Percentiles rank a stretch among this genome's conserved stretches.
Conservation (phyloP, 306 rosid species). For the Nissolia schottii region DNA sequence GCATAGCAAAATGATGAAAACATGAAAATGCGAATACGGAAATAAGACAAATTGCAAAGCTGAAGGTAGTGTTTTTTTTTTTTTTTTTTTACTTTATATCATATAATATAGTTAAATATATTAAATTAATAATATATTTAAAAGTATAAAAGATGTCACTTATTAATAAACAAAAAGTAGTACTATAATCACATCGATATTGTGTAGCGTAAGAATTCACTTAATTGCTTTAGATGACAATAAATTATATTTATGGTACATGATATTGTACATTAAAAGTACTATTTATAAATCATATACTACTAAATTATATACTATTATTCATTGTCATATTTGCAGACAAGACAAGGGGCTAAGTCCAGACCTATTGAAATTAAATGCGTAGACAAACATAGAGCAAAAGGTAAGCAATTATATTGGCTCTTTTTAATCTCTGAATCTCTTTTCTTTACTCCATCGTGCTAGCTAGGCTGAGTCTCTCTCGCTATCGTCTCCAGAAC, state of each 20-base stretch:
- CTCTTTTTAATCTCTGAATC: constrained; percentile 34
- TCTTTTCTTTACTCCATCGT: constrained; percentile 21
- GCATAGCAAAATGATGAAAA: not conserved
- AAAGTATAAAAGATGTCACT: no score
- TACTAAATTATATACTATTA: no score
- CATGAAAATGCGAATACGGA: not conserved
- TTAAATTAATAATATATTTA: no score
- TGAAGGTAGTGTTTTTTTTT: no score
- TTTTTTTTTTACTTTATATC: no score
- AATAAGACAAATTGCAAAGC: not conserved
- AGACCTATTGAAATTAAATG: constrained; percentile 15
- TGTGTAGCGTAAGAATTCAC: not conserved
- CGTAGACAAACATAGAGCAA: not conserved
- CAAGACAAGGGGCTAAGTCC: not conserved
- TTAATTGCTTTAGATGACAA: not conserved
- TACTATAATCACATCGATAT: no score
- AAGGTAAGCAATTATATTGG: constrained; percentile 41
- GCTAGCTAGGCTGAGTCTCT: constrained; percentile 24
- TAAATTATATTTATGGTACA: no score
- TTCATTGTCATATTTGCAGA: not conserved
- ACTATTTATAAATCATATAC: not conserved
- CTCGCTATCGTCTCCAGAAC: no score
- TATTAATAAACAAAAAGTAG: no score
- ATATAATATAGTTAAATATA: no score
- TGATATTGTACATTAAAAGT: not conserved